A percentile compares a stretch with the other conserved stretches of the same genome.
These are phyloP conservation scores for Thalassiosira profunda DNA, from an alignment of 108 stramenopile genomes.

Conservation along the genomic window DNA sequence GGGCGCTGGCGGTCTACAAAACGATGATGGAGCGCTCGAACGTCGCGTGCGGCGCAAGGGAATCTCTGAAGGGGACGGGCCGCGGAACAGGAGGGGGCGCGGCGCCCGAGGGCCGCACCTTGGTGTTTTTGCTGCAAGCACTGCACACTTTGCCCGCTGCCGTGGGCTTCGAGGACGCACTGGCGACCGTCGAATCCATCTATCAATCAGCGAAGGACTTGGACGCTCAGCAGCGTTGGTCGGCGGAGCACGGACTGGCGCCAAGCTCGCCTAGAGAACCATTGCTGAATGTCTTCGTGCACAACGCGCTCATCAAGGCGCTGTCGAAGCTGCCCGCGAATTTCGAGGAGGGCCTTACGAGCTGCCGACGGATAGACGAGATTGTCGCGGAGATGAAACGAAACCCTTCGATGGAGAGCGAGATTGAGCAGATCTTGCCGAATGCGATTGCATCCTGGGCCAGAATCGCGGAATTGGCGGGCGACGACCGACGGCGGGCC, in stretches of 20 bases:
- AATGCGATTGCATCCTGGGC: conserved; percentile 20
- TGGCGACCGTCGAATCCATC: conserved; percentile 16
- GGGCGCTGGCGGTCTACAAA: conserved; percentile 50
- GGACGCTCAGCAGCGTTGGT: conserved; percentile 44
- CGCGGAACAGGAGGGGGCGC: too few relatives aligned
- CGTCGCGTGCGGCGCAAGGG: conserved; percentile 19
- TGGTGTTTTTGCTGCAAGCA: conserved; percentile 19
- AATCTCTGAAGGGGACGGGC: too few relatives aligned
- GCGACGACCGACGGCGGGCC: conserved; percentile 1
- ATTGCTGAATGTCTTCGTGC: conserved; percentile 27
- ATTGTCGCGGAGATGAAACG: conserved; percentile 15
- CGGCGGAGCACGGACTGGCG: background rate
- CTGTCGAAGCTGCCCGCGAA: conserved; percentile 15
- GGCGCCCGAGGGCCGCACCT: too few relatives aligned
- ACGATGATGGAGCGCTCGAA: conserved; percentile 51
- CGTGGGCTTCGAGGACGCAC: conserved; percentile 20
- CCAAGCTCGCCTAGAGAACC: background rate
- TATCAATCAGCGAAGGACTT: conserved; percentile 22
- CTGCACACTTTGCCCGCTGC: background rate
- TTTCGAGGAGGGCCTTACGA: conserved; percentile 28
- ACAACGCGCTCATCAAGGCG: conserved; percentile 27
- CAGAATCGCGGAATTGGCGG: conserved; percentile 8
- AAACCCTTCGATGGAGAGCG: too few relatives aligned
- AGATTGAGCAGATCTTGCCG: conserved; percentile 2
- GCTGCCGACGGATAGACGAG: conserved; percentile 38